Base-by-base conservation (phyloP, 208 protist species). In the Crithidia fasciculata region DNA sequence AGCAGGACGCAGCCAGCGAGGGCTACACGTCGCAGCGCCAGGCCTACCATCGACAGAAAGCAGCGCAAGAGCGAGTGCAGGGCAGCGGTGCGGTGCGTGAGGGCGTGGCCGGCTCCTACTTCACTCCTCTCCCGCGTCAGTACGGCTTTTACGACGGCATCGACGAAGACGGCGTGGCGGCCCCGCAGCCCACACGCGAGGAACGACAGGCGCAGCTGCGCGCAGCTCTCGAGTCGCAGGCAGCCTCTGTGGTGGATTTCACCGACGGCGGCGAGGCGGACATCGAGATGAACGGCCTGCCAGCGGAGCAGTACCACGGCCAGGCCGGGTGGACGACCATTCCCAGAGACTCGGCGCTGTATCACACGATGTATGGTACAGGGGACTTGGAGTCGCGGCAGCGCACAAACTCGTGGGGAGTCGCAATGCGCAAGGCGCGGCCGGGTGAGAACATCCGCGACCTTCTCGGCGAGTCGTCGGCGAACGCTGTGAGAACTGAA, bases 251-350 rank as follows among this genome's bases (percentile, higher is more conserved):
- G 9, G 83, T 96, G 18, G 89, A 96, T 62, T 89, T 96, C 56
- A 95, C 85, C 0, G 86, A 92, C 9, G 92, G 86, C 56, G 86
- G 88, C 2, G 89, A 96, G 77, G 62, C 63, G 16, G 88, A 96
- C 75, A 90, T 96, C 54, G 88, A 96, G 54, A 54, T 92, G 39
- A 80, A 81, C 36, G 92, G 89, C 1, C 61, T 93, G 49, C 84
- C 88, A 9, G 80, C 62, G 18, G 83, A 80, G 66, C 88, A 92
- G 65, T 96, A 85, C 70, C 92, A 96, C 80, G 89, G 86, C 12
- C 74, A 88, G 52, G 74, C 71, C 0, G 85, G 82, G 8, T 93
- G 88, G 80, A 96, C 87, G 15, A 93, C 88, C 6, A 85, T 96
- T 62, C 87, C 92, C 41, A 78, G 69, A 2, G 86, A 95, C 39